Percentiles rank a stretch among this genome's conserved stretches.
Conservation (phyloP, 352 stramenopile species). For the Globisporangium viniferum region DNA sequence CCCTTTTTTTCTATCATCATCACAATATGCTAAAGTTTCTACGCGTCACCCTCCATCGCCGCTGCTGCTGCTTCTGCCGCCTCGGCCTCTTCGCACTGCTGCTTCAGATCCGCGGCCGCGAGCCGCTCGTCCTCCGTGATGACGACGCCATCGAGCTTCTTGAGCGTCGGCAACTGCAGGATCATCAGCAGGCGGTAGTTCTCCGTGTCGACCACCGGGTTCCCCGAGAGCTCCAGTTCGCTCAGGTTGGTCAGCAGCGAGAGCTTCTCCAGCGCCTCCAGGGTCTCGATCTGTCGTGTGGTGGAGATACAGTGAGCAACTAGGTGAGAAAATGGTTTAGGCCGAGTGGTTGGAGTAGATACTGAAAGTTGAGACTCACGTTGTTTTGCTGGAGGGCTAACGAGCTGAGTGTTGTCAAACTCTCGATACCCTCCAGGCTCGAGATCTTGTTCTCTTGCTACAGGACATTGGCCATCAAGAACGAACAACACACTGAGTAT, state of each 20-base stretch:
- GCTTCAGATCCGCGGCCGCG: constrained; percentile 52
- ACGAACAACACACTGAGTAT: neutral
- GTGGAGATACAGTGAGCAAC: neutral
- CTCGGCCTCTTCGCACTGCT: constrained; percentile 35
- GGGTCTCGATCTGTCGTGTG: constrained; percentile 39
- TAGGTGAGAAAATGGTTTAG: neutral
- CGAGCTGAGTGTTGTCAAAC: constrained; percentile 33
- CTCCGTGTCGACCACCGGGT: constrained; percentile 48
- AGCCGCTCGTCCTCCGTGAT: constrained; percentile 66
- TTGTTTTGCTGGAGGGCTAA: constrained; percentile 63
- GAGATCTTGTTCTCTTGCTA: constrained; percentile 75
- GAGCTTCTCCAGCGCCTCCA: constrained; percentile 49
- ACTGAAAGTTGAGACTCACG: constrained; percentile 21
- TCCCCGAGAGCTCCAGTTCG: constrained; percentile 48
- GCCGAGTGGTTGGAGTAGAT: neutral
- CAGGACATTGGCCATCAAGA: neutral
- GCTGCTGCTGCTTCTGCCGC: constrained; percentile 13
- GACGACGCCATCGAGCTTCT: constrained; percentile 52
- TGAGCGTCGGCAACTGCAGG: constrained; percentile 46
- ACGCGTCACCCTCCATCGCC: constrained; percentile 20
- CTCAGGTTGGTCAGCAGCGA: constrained; percentile 34
- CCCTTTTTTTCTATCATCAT: constrained; percentile 4
- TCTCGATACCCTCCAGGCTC: constrained; percentile 51
- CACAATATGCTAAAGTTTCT: neutral
- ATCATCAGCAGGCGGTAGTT: constrained; percentile 57